Percentiles rank a stretch among this genome's conserved stretches.
These are phyloP conservation scores for Aspergillus tanneri DNA, from an alignment of 2,329 filamentous ascomycete species.

Conservation along the genomic window DNA sequence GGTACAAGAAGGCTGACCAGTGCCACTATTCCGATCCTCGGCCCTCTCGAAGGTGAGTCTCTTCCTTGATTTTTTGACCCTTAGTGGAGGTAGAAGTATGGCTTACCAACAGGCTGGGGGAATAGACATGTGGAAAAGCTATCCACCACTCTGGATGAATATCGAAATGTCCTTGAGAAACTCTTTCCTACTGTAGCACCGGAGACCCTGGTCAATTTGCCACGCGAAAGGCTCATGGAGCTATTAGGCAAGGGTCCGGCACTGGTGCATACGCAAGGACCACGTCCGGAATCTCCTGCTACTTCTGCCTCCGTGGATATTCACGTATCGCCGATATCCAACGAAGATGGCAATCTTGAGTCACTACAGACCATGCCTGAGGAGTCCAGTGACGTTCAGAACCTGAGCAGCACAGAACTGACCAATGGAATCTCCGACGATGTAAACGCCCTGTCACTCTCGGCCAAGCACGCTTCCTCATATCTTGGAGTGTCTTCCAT, in stretches of 20 bases:
- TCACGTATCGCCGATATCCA: conserved; percentile 40
- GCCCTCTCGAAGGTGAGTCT: conserved; percentile 70
- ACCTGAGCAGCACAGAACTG: conserved; percentile 53
- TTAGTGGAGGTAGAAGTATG: conserved; percentile 9
- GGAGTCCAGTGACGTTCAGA: conserved; percentile 48
- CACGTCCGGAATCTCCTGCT: conserved; percentile 43
- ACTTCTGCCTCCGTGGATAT: conserved; percentile 49
- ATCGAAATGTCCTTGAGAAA: conserved; percentile 60
- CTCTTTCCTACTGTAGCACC: conserved; percentile 61
- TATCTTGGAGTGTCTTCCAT: conserved; percentile 74
- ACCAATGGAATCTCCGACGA: conserved; percentile 67
- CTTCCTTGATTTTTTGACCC: conserved; percentile 5
- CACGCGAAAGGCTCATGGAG: conserved; percentile 60
- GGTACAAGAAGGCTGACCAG: conserved; percentile 74
- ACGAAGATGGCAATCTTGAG: conserved; percentile 56
- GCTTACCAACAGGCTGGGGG: conserved; percentile 12
- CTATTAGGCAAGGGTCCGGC: conserved; percentile 44
- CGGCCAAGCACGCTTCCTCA: conserved; percentile 61
- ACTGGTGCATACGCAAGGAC: conserved; percentile 33
- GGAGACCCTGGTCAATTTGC: conserved; percentile 52
- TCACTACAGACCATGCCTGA: conserved; percentile 72
- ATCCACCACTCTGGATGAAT: conserved; percentile 66
- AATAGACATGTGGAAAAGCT: conserved; percentile 54
- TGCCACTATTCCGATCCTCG: conserved; percentile 81
- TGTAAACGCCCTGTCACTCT: conserved; percentile 65